A percentile compares a stretch with the other conserved stretches of the same genome.
phyloP scores from a whole-genome alignment of 1,284 basidiomycete species.

The Apiotrichum siamense region DNA sequence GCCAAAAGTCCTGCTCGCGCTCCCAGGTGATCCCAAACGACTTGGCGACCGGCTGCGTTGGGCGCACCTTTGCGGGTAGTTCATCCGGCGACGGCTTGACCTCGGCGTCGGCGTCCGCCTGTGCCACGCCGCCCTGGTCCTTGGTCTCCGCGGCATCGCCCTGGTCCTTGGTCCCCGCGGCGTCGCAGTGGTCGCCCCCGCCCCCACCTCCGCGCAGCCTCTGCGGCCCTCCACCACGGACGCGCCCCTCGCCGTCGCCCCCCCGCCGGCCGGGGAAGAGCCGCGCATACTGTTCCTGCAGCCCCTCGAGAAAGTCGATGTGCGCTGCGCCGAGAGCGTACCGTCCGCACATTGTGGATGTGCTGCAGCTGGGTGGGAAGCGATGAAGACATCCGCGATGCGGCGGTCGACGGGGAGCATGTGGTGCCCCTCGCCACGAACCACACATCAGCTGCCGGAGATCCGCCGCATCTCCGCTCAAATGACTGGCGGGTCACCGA shows the following conservation, averaged over 20 bases:
- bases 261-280: conserved; percentile 7
- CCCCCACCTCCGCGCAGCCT: conserved; percentile 12
- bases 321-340: conserved; percentile 37
- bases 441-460: too few relatives aligned
- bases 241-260: conserved; percentile 6
- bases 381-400: too few relatives aligned
- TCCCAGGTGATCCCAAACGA: conserved; percentile 29
- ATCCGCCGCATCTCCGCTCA: too few relatives aligned
- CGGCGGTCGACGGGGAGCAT: too few relatives aligned
- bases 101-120: background rate
- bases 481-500: too few relatives aligned
- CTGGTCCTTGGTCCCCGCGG: background rate
- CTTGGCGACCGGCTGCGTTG: background rate
- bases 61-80: background rate
- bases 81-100: background rate
- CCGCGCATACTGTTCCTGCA: conserved; percentile 14
- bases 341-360: conserved; percentile 33
- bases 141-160: too few relatives aligned
- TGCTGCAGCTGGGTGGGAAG: background rate
- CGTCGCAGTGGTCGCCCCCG: conserved; percentile 1
- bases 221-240: conserved; percentile 1
- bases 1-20: conserved; percentile 32
- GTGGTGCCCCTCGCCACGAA: too few relatives aligned
- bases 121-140: background rate
- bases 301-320: conserved; percentile 13